Evolutionary conservation across 768 basidiomycete genomes (phyloP).

Genomic region (Phylloporus arenicola): DNA sequence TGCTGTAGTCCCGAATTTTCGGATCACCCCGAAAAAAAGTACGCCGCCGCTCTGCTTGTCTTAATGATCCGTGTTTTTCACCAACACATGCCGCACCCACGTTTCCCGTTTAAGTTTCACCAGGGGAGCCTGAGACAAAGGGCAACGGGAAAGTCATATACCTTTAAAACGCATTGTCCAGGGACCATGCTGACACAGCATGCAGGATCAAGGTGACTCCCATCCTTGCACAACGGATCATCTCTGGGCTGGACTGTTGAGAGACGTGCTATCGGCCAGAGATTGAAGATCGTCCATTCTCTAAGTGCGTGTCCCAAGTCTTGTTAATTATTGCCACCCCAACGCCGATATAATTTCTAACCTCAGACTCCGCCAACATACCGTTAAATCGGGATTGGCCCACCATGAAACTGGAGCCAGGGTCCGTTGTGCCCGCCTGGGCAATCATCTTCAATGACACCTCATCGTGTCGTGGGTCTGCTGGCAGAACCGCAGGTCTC

Average conservation of each 20-base stretch:
- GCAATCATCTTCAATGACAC: neutral
- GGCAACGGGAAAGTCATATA: neutral
- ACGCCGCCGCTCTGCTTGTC: neutral
- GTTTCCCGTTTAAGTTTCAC: constrained; percentile 1
- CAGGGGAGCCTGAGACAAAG: neutral
- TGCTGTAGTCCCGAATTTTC: constrained; percentile 1
- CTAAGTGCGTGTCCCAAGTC: constrained; percentile 1
- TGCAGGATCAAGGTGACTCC: constrained; percentile 1
- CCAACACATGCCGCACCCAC: constrained; percentile 8
- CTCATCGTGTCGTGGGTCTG: constrained; percentile 1
- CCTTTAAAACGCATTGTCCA: neutral
- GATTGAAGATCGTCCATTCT: neutral
- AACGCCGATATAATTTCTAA: constrained; percentile 4
- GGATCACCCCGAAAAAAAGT: constrained; percentile 9
- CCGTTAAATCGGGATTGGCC: neutral
- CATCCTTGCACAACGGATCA: neutral
- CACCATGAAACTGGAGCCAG: constrained; percentile 1
- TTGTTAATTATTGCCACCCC: neutral
- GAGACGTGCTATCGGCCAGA: neutral
- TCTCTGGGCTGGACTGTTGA: neutral
- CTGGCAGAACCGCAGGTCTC: neutral
- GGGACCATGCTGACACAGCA: neutral
- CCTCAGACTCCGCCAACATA: constrained; percentile 2
- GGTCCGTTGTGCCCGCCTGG: neutral
- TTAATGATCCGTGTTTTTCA: constrained; percentile 2